Conservation (phyloP, 1,284 basidiomycete genomes). For the Peniophora sp. region DNA sequence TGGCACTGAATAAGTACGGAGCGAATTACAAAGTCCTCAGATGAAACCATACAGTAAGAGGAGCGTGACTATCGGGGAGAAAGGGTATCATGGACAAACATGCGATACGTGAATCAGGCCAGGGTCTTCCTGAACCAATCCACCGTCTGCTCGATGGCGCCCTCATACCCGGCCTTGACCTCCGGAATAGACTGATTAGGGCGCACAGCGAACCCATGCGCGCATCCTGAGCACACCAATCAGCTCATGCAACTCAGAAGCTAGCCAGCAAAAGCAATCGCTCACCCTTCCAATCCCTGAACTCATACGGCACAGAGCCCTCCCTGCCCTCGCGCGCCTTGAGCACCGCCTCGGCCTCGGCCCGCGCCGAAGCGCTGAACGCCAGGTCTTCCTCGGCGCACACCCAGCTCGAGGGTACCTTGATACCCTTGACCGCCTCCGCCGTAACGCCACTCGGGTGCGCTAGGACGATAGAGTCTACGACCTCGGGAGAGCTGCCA, state of each 20-base stretch:
- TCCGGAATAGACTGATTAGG: conserved; percentile 31
- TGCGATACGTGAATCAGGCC: conserved; percentile 1
- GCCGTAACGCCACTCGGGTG: conserved; percentile 29
- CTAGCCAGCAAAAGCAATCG: conserved; percentile 3
- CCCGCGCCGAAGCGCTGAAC: conserved; percentile 22
- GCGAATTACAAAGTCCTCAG: too few species aligned
- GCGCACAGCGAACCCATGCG: conserved; percentile 39
- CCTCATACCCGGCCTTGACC: conserved; percentile 34
- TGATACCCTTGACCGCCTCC: conserved; percentile 9
- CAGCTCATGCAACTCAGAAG: background rate
- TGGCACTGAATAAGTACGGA: too few species aligned
- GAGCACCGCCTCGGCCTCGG: conserved; percentile 26
- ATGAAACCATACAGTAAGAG: too few species aligned
- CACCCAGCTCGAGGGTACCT: background rate
- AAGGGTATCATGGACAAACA: too few species aligned
- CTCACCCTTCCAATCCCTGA: conserved; percentile 31
- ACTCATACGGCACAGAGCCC: conserved; percentile 24
- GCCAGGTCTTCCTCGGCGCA: conserved; percentile 19
- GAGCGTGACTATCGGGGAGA: too few species aligned
- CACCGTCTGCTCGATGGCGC: conserved; percentile 25
- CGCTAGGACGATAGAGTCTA: conserved; percentile 30
- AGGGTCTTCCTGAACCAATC: conserved; percentile 28
- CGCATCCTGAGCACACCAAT: conserved; percentile 24
- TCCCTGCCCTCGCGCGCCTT: conserved; percentile 17
- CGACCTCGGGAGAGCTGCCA: conserved; percentile 15